Evolutionary conservation across 2,329 filamentous ascomycete species (phyloP).

Genomic region (Sporothrix brunneoviolacea): DNA sequence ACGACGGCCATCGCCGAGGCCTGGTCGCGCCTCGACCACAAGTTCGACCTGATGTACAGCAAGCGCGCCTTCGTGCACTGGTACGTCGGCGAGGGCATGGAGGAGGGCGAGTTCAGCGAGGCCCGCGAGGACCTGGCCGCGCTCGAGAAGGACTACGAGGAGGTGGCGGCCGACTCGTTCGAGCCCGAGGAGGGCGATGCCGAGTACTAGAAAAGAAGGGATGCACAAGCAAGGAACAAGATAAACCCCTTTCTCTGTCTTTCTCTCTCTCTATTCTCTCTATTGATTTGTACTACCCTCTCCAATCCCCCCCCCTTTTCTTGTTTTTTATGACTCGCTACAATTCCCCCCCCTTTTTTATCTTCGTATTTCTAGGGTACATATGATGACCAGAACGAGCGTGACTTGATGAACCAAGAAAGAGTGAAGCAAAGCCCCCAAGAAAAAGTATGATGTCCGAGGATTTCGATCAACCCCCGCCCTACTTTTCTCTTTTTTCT

Average conservation of each 20-base stretch:
- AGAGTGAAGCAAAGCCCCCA: not conserved
- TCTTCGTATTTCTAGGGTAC: constrained; percentile 12
- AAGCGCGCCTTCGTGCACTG: constrained; percentile 72
- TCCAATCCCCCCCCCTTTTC: not conserved
- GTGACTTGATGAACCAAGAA: constrained; percentile 8
- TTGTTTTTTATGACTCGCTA: not conserved
- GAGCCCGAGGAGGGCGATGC: constrained; percentile 57
- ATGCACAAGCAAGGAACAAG: not conserved
- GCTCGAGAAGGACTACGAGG: constrained; percentile 80
- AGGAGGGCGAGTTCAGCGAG: constrained; percentile 85
- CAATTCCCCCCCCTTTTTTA: not conserved
- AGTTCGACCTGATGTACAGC: constrained; percentile 74
- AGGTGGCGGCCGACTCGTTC: constrained; percentile 69
- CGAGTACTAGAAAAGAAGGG: constrained; percentile 70
- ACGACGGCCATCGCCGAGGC: constrained; percentile 68
- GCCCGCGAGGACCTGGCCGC: constrained; percentile 80
- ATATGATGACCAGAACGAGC: constrained; percentile 10
- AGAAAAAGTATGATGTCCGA: constrained; percentile 5
- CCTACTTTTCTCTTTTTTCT: not conserved
- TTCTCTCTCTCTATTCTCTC: not conserved
- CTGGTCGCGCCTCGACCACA: constrained; percentile 66
- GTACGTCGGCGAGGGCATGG: constrained; percentile 87
- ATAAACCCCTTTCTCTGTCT: not conserved
- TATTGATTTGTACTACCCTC: not conserved
- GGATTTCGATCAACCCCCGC: not conserved